Percentiles rank a stretch among this genome's conserved stretches.
Evolutionary conservation across 169 alveolate species (phyloP).

Genomic region (Cryptosporidium ryanae): DNA sequence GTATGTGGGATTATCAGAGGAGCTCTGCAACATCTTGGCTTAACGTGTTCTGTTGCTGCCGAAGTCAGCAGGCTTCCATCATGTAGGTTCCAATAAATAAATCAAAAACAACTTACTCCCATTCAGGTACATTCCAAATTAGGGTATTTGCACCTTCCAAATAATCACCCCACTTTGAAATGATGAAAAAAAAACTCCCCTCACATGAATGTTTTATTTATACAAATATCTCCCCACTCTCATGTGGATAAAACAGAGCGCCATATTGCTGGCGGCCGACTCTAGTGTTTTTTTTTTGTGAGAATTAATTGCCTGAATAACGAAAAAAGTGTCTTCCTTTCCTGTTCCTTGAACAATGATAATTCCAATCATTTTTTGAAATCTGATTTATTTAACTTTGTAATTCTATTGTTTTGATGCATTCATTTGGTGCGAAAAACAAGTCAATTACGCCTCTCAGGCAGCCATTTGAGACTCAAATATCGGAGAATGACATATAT

Average conservation of each 20-base stretch:
- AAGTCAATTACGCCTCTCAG: conserved; percentile 64
- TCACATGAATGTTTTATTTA: background rate
- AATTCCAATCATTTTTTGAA: background rate
- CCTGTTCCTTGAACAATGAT: background rate
- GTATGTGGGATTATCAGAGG: conserved; percentile 81
- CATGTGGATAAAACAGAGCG: conserved; percentile 53
- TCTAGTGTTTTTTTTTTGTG: conserved; percentile 9
- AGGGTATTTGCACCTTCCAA: conserved; percentile 73
- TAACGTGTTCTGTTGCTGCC: conserved; percentile 79
- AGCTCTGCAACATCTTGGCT: conserved; percentile 78
- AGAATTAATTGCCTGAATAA: background rate
- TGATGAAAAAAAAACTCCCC: background rate
- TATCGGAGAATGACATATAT: conserved; percentile 14
- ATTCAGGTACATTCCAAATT: conserved; percentile 69
- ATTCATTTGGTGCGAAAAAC: conserved; percentile 6
- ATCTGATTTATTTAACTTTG: background rate
- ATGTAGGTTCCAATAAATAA: conserved; percentile 60
- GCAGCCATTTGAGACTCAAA: conserved; percentile 59
- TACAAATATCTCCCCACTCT: conserved; percentile 28
- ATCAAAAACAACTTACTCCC: background rate
- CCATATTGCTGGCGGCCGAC: conserved; percentile 14
- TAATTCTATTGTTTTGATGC: conserved; percentile 29
- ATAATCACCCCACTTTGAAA: background rate
- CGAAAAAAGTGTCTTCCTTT: conserved; percentile 13
- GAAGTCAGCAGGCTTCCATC: conserved; percentile 76